Conservation (phyloP, 805 yeast species). For the Yamadazyma olivae region DNA sequence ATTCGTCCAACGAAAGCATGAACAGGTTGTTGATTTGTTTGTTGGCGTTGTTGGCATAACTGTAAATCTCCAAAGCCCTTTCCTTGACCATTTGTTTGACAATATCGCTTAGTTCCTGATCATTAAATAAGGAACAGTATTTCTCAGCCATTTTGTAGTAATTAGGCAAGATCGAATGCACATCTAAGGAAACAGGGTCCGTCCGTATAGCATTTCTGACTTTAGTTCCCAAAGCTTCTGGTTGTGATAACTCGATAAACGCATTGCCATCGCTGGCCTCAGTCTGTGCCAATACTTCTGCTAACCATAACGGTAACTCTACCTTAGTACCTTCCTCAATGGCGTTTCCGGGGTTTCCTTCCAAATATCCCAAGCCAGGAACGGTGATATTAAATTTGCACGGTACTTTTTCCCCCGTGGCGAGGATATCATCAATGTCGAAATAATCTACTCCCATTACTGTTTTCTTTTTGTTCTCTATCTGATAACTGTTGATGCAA, state of each 20-base stretch:
- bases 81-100: conserved; percentile 50
- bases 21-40: conserved; percentile 52
- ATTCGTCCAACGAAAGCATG: conserved; percentile 67
- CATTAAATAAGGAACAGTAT: conserved; percentile 75
- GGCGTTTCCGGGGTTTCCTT: conserved; percentile 68
- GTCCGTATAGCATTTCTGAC: conserved; percentile 83
- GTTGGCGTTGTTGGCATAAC: conserved; percentile 55
- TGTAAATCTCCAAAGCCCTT: conserved; percentile 70
- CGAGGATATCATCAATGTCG: conserved; percentile 72
- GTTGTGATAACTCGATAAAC: conserved; percentile 66
- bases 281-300: conserved; percentile 64
- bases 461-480: no score
- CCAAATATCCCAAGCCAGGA: conserved; percentile 86
- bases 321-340: conserved; percentile 58
- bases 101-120: conserved; percentile 55
- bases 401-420: conserved; percentile 73
- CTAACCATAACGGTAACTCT: conserved; percentile 88
- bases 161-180: conserved; percentile 62
- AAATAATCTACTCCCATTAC: conserved; percentile 42
- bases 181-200: conserved; percentile 61
- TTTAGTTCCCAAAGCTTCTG: conserved; percentile 61
- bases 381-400: conserved; percentile 73
- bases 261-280: conserved; percentile 27
- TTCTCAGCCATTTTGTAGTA: conserved; percentile 68
- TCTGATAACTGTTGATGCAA: not conserved